These are phyloP conservation scores for Cyclotella distinguenda DNA, from an alignment of 108 stramenopile species.

Conservation along the genomic window DNA sequence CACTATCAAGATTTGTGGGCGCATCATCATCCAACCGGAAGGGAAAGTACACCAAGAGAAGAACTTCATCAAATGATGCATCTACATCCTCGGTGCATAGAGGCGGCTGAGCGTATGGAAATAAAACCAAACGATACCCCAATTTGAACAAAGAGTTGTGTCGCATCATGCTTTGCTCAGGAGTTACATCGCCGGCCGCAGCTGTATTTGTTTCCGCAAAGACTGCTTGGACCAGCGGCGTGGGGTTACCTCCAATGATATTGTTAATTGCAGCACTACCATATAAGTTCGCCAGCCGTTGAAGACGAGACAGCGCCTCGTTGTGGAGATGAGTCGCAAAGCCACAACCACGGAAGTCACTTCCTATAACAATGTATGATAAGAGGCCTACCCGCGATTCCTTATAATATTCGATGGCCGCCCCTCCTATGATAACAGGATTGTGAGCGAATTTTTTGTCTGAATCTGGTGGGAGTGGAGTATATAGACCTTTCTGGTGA, in stretches of 20 bases:
- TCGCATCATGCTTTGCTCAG: slow-evolving; percentile 39
- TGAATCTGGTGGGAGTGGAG: slow-evolving; percentile 1
- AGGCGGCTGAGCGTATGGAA: slow-evolving; percentile 61
- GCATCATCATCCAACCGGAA: background rate
- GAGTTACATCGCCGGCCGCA: slow-evolving; percentile 53
- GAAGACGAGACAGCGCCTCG: slow-evolving; percentile 39
- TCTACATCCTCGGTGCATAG: slow-evolving; percentile 38
- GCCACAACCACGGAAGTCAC: slow-evolving; percentile 47
- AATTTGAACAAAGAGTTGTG: slow-evolving; percentile 46
- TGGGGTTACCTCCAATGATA: background rate
- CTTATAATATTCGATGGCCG: slow-evolving; percentile 58
- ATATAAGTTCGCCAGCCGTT: slow-evolving; percentile 26
- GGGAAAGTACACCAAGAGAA: slow-evolving; percentile 51
- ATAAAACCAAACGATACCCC: slow-evolving; percentile 53
- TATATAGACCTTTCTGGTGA: slow-evolving; percentile 15
- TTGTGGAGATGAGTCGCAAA: slow-evolving; percentile 38
- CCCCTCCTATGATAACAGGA: slow-evolving; percentile 42
- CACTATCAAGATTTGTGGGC: background rate
- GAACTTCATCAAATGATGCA: slow-evolving; percentile 36
- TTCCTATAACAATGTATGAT: slow-evolving; percentile 50
- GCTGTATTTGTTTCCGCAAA: slow-evolving; percentile 60
- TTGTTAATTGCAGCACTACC: background rate
- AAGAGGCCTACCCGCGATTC: slow-evolving; percentile 50
- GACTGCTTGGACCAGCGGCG: slow-evolving; percentile 33
- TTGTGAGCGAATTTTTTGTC: background rate